Evolutionary conservation across 805 yeast species (phyloP), one percentile per base, ranked within the genome.

Genomic region (Sugiyamaella qingdaonensis): DNA sequence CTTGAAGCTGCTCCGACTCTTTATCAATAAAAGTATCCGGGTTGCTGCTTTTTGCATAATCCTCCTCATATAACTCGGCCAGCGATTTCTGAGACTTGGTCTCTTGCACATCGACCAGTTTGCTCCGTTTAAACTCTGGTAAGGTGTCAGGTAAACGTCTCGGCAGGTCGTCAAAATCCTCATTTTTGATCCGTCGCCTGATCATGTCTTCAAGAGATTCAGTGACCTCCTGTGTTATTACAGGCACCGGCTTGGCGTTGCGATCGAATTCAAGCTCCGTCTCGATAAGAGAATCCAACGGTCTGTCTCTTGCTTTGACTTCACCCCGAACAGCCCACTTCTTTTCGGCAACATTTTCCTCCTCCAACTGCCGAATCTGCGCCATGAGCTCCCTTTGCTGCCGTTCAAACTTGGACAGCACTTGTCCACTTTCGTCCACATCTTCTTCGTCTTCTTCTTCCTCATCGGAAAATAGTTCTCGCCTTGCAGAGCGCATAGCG

Each of bases 281-380:
- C 42, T 84, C 85, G 53, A 94, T 69, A 37, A 94, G 74, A 1
- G 97, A 85, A 72, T 94, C 97, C 43, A 76, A 74, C 7, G 95
- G 96, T 65, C 99, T 78, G 59, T 85, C 86, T 57, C 78, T 81
- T 1, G 90, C 87, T 54, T 79, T 78, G 1, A 88, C 90, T 71
- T 94, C 99, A 71, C 99, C 99, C 62, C 84, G 86, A 80, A 92
- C 78, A 7, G 96, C 82, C 99, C 99, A 92, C 63, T 82, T 83
- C 73, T 94, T 92, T 54, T 86, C 92, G 2, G 91, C 94, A 31
- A 92, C 83, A 14, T 94, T 84, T 67, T 91, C 97, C 44, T 82
- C 81, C 70, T 92, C 99, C 48, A 91, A 74, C 60, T 79, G 76
- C 34, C 79, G 79, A 56, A 94, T 94, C 69, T 94, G 95, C 34